A percentile compares a stretch with the other conserved stretches of the same genome.
These are phyloP conservation scores for Gyromitra esculenta DNA, from an alignment of 2,329 filamentous ascomycete species.

Conservation along the genomic window DNA sequence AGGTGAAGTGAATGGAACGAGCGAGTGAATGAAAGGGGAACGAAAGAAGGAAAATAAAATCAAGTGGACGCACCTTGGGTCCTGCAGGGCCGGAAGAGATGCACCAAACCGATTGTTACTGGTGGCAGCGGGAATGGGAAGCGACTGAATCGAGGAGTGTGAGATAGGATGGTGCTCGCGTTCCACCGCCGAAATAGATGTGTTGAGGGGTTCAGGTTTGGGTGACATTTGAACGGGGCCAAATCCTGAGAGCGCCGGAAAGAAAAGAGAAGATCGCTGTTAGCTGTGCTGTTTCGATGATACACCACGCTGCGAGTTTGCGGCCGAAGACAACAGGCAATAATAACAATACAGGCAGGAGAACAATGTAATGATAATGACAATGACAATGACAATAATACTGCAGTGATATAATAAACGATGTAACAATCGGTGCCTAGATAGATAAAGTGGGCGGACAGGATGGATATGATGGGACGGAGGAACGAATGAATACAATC, in stretches of 20 bases:
- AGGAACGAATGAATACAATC: slow-evolving; percentile 51
- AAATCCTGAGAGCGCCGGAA: slow-evolving; percentile 52
- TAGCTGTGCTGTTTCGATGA: slow-evolving; percentile 44
- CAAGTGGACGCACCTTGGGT: slow-evolving; percentile 51
- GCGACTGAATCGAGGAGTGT: slow-evolving; percentile 55
- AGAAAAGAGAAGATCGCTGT: slow-evolving; percentile 47
- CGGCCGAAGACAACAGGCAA: slow-evolving; percentile 29
- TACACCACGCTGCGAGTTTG: slow-evolving; percentile 26
- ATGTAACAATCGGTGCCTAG: slow-evolving; percentile 47
- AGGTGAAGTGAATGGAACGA: neutral
- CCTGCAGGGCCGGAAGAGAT: slow-evolving; percentile 56
- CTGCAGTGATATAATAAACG: slow-evolving; percentile 45
- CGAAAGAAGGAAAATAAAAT: slow-evolving; percentile 16
- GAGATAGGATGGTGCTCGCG: slow-evolving; percentile 54
- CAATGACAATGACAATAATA: slow-evolving; percentile 42
- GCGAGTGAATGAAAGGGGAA: slow-evolving; percentile 12
- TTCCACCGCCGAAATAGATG: slow-evolving; percentile 54
- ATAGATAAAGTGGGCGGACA: slow-evolving; percentile 46
- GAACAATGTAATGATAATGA: slow-evolving; percentile 44
- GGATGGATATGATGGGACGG: slow-evolving; percentile 50
- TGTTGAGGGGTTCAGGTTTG: slow-evolving; percentile 55
- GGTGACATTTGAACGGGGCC: slow-evolving; percentile 56
- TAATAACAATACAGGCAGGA: slow-evolving; percentile 43
- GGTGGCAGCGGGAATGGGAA: slow-evolving; percentile 53
- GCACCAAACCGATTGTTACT: slow-evolving; percentile 53